A percentile compares a stretch with the other conserved stretches of the same genome.
Evolutionary conservation across 768 basidiomycete species (phyloP).

Genomic region (Panus rudis): DNA sequence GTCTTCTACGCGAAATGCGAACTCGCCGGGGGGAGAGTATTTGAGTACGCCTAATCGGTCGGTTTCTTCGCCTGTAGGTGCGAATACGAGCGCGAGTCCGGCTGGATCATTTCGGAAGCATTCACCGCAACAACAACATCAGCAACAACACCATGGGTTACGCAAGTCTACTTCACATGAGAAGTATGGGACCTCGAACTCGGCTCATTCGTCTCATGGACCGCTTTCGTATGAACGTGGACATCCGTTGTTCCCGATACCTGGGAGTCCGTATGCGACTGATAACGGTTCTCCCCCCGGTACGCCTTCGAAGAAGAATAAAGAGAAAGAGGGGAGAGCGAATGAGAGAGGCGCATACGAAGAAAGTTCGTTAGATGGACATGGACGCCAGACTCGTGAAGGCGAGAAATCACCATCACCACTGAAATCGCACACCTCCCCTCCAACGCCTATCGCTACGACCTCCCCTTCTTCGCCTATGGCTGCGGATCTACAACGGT

Average conservation of each 20-base stretch:
- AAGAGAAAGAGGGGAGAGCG: constrained; percentile 14
- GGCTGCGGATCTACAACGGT: no score
- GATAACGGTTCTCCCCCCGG: constrained; percentile 54
- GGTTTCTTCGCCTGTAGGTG: no score
- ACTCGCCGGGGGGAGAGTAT: no score
- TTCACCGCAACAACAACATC: constrained; percentile 3
- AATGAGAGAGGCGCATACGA: constrained; percentile 27
- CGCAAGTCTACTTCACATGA: constrained; percentile 12
- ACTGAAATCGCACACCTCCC: constrained; percentile 1
- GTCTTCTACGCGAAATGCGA: constrained; percentile 17
- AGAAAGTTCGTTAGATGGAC: constrained; percentile 1
- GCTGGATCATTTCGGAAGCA: constrained; percentile 5
- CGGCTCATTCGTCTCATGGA: constrained; percentile 3
- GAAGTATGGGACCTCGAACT: constrained; percentile 7
- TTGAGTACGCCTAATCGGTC: no score
- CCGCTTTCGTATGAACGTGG: constrained; percentile 22
- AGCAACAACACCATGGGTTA: neutral
- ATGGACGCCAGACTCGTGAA: neutral
- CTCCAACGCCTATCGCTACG: no score
- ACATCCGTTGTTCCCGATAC: constrained; percentile 27
- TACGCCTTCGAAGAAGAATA: constrained; percentile 22
- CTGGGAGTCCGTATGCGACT: constrained; percentile 55
- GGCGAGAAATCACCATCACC: constrained; percentile 2
- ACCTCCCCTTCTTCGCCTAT: no score
- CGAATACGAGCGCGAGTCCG: no score